These are phyloP conservation scores for Sugiyamaella neomexicana DNA, from an alignment of 1,139 yeast species.

Conservation along the genomic window DNA sequence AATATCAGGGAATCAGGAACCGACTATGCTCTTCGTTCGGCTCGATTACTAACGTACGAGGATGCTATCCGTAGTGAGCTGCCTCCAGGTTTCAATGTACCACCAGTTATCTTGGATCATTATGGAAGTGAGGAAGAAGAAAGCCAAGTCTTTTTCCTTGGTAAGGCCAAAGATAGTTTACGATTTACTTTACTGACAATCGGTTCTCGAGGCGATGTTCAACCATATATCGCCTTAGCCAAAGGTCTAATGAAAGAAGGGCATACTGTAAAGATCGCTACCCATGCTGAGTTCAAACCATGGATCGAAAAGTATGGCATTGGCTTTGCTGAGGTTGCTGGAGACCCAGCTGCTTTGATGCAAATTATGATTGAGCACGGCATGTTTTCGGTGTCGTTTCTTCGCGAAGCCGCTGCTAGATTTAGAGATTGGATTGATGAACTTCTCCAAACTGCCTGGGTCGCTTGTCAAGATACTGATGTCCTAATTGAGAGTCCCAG, in stretches of 20 bases:
- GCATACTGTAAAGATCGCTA: constrained; percentile 78
- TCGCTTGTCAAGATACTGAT: constrained; percentile 81
- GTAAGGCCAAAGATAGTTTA: constrained; percentile 41
- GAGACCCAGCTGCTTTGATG: constrained; percentile 92
- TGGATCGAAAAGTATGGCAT: constrained; percentile 73
- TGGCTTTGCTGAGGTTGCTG: constrained; percentile 74
- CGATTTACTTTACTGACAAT: constrained; percentile 77
- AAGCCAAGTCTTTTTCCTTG: constrained; percentile 15
- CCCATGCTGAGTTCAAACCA: constrained; percentile 74
- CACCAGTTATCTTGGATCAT: constrained; percentile 35
- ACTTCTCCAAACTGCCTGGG: constrained; percentile 70
- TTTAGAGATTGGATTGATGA: constrained; percentile 82
- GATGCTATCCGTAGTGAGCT: constrained; percentile 30
- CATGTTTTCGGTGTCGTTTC: constrained; percentile 75
- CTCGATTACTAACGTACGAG: constrained; percentile 38
- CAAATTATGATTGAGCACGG: constrained; percentile 90
- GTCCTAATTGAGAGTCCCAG: constrained; percentile 90
- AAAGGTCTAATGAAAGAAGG: constrained; percentile 78
- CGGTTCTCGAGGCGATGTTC: constrained; percentile 96
- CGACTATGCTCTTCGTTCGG: constrained; percentile 29
- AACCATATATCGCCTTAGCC: constrained; percentile 90
- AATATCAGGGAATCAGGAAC: constrained; percentile 12
- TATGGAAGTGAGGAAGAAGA: constrained; percentile 19
- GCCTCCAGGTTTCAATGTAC: constrained; percentile 24
- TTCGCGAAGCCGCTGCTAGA: constrained; percentile 76